Conservation (phyloP, 768 basidiomycete species). For the Trametes maxima region DNA sequence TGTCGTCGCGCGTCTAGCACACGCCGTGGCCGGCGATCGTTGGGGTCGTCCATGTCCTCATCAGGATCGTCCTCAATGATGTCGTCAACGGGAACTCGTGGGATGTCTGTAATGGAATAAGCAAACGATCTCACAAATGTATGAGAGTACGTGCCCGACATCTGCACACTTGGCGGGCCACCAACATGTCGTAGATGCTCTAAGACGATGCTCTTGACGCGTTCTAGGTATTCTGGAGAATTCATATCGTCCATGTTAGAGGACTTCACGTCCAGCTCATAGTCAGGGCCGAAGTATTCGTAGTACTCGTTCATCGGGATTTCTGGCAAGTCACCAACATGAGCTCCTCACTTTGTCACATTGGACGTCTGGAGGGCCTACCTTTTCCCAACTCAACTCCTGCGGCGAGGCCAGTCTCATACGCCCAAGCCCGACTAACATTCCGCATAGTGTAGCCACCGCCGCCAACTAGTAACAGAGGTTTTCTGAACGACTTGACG, state of each 20-base stretch:
- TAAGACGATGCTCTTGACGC: slow-evolving; percentile 89
- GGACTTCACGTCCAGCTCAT: slow-evolving; percentile 90
- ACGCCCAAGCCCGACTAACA: slow-evolving; percentile 96
- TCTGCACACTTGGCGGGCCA: slow-evolving; percentile 91
- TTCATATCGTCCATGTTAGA: slow-evolving; percentile 97
- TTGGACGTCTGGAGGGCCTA: slow-evolving; percentile 35
- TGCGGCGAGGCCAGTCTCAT: slow-evolving; percentile 96
- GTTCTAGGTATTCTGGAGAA: slow-evolving; percentile 88
- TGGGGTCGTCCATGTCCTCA: slow-evolving; percentile 77
- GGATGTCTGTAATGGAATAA: slow-evolving; percentile 61
- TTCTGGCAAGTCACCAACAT: slow-evolving; percentile 47
- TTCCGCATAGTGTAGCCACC: slow-evolving; percentile 99
- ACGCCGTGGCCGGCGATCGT: slow-evolving; percentile 75
- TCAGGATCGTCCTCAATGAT: slow-evolving; percentile 82
- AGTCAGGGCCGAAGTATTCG: slow-evolving; percentile 98
- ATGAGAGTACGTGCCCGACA: slow-evolving; percentile 60
- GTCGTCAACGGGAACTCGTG: slow-evolving; percentile 81
- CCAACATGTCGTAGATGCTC: slow-evolving; percentile 86
- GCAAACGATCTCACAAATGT: neutral
- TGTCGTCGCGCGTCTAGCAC: slow-evolving; percentile 82
- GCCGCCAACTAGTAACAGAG: slow-evolving; percentile 91
- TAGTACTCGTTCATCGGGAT: slow-evolving; percentile 99
- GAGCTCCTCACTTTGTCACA: no score
- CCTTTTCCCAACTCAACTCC: slow-evolving; percentile 90
- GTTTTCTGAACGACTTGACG: slow-evolving; percentile 94